Percentiles rank a stretch among this genome's conserved stretches.
phyloP scores from a whole-genome alignment of 2,329 filamentous ascomycete species.

The Bipolaris sorokiniana region DNA sequence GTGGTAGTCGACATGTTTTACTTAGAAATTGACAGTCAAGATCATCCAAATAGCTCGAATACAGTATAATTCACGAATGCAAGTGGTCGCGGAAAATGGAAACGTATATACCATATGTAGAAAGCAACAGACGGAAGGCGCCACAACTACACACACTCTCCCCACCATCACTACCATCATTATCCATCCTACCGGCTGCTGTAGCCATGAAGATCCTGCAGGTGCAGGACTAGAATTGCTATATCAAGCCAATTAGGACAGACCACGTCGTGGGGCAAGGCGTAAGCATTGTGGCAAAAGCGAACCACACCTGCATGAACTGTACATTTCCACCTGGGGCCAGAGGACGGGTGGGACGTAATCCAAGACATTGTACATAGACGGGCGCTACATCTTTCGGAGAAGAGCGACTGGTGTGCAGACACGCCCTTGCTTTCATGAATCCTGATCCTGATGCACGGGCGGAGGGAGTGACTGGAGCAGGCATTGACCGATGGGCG shows the following conservation, averaged over 20 bases:
- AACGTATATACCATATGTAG: slow-evolving; percentile 3
- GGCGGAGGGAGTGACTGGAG: slow-evolving; percentile 1
- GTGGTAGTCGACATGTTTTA: slow-evolving; percentile 18
- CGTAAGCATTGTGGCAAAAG: slow-evolving; percentile 1
- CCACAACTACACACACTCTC: slow-evolving; percentile 9
- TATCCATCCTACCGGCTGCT: background rate
- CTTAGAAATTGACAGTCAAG: background rate
- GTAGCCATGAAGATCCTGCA: background rate
- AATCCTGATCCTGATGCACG: background rate
- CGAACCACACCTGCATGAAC: slow-evolving; percentile 4
- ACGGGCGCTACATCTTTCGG: slow-evolving; percentile 1
- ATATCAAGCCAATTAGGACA: slow-evolving; percentile 5
- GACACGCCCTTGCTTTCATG: background rate
- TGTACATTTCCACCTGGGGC: no score
- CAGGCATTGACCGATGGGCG: slow-evolving; percentile 10
- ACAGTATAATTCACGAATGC: background rate
- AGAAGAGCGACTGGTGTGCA: slow-evolving; percentile 14
- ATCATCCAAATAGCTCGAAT: background rate
- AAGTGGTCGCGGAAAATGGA: background rate
- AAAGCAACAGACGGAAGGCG: slow-evolving; percentile 1
- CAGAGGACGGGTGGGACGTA: slow-evolving; percentile 3
- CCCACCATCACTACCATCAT: background rate
- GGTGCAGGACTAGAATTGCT: background rate
- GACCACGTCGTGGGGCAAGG: slow-evolving; percentile 11
- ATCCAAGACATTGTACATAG: background rate